These are phyloP conservation scores for Rosa multiflora DNA, from an alignment of 306 rosid species.

Conservation along the genomic window DNA sequence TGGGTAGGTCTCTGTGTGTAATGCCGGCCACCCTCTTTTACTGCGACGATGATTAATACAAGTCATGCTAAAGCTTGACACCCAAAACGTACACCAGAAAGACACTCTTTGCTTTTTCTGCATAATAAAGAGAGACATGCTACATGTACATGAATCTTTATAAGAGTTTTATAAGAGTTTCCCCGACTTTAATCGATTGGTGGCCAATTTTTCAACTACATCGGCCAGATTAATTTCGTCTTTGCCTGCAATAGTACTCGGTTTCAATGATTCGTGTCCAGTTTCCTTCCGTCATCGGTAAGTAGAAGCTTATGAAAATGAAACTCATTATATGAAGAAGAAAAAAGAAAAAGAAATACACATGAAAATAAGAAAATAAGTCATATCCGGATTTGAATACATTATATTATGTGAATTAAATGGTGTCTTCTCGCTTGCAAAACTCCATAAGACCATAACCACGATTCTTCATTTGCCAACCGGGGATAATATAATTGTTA, in stretches of 20 bases:
- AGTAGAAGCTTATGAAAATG: neutral
- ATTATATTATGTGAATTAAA: no score
- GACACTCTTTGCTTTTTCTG: neutral
- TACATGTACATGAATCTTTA: neutral
- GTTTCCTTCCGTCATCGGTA: neutral
- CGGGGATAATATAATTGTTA: neutral
- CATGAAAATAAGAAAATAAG: neutral
- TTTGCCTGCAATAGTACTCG: neutral
- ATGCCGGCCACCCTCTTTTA: neutral
- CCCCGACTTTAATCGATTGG: neutral
- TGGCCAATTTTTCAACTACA: neutral
- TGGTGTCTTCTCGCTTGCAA: no score
- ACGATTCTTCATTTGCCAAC: neutral
- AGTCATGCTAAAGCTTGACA: neutral
- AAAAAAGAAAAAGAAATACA: neutral
- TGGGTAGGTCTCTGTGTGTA: neutral
- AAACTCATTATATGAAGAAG: neutral
- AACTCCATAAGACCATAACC: no score
- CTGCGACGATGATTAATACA: neutral
- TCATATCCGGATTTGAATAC: no score
- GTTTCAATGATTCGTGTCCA: neutral
- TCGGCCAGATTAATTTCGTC: neutral
- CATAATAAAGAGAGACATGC: neutral
- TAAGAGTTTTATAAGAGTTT: neutral
- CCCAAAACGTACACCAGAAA: neutral